Base-by-base conservation (phyloP, 1,139 yeast genomes). In the Torulaspora globosa region DNA sequence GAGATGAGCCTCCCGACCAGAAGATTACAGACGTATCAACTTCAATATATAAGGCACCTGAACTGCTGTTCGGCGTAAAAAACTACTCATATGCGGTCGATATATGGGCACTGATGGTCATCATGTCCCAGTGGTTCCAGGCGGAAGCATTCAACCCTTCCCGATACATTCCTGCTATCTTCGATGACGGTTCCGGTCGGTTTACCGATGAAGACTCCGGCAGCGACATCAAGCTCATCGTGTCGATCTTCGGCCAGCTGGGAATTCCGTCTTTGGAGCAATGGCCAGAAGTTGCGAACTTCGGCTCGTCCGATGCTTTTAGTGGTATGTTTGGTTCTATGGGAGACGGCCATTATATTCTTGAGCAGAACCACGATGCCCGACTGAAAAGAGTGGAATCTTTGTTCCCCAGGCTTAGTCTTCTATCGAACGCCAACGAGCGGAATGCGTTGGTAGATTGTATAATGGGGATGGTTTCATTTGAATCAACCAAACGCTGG, bases 21-120 rank as follows among this genome's bases (percentile, higher is more conserved):
- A 84, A 84, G 57, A 73, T 79, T 44, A 76, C 81, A 7, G 96
- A 89, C 59, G 82, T 92, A 3, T 77, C 87, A 23, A 84, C 96
- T 0, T 81, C 85, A 0, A 75, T 76, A 37, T 92, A 82, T 67
- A 84, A 88, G 56, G 85, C 97, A 0, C 95, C 97, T 0, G 97
- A 92, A 60, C 69, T 87, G 40, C 69, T 92, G 40, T 77, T 88
- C 48, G 89, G 94, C 0, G 70, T 78, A n/a, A 61, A 72, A 7
- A 72, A 75, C 49, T 92, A 92, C 63, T 68, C 76, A 2, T 65
- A 62, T 34, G 80, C 76, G 36, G 71, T 90, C 3, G 98, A 92
- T 60, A 72, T 88, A 24, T 92, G 97, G 97, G 71, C 87, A 0
- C 61, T 83, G 15, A 95, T 92, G 1, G 75, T 92, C 7, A 56